Conservation (phyloP, 2,329 filamentous ascomycete genomes). For the Aspergillus brunneoviolaceus region DNA sequence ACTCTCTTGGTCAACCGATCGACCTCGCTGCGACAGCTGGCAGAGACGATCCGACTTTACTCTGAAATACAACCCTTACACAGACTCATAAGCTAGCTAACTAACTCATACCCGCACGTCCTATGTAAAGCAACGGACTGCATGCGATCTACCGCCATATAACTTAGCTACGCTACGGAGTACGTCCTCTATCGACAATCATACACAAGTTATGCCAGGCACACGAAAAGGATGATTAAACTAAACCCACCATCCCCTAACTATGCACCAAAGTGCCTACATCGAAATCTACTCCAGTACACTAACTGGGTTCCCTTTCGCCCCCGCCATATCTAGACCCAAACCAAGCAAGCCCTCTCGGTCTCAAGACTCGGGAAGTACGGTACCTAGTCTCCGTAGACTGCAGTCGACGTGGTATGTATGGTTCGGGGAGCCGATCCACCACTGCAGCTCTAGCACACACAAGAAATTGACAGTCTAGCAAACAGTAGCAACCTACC, state of each 20-base stretch:
- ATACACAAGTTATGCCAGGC: too few species aligned
- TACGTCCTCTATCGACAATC: too few species aligned
- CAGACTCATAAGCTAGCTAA: too few species aligned
- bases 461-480: too few species aligned
- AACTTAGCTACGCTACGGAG: too few species aligned
- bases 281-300: not conserved
- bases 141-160: too few species aligned
- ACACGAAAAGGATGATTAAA: conserved; percentile 4
- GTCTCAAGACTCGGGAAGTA: conserved; percentile 3
- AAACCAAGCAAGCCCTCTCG: not conserved
- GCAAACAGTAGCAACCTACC: too few species aligned
- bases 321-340: not conserved
- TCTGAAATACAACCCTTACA: not conserved
- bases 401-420: not conserved
- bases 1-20: not conserved
- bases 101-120: too few species aligned
- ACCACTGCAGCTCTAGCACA: not conserved
- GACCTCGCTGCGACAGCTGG: not conserved
- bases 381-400: too few species aligned
- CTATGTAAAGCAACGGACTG: too few species aligned
- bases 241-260: not conserved
- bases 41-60: not conserved
- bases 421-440: conserved; percentile 1
- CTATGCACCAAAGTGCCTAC: not conserved
- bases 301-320: not conserved